Evolutionary conservation across 1,284 basidiomycete species (phyloP).

Genomic region (Ganoderma resinaceum): DNA sequence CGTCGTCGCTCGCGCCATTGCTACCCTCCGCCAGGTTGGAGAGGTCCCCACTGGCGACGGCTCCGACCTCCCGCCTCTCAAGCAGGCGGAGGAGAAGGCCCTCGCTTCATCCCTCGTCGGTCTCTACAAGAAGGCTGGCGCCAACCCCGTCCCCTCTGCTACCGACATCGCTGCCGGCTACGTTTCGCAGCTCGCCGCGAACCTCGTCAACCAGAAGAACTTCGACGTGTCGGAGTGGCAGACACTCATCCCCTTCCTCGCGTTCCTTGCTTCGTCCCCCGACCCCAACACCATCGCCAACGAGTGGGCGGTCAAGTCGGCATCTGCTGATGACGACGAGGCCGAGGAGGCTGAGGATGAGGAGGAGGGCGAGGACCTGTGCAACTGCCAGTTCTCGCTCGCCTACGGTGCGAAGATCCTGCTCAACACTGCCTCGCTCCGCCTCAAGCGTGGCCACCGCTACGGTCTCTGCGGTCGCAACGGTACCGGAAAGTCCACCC

Average conservation of each 20-base stretch:
- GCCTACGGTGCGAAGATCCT: conserved; percentile 99
- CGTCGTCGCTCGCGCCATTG: conserved; percentile 89
- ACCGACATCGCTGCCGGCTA: conserved; percentile 74
- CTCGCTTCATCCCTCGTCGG: conserved; percentile 71
- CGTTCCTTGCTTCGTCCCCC: conserved; percentile 69
- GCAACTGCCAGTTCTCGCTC: conserved; percentile 98
- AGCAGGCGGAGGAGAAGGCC: conserved; percentile 72
- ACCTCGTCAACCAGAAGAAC: conserved; percentile 90
- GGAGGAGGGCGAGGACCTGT: conserved; percentile 97
- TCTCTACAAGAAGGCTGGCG: conserved; percentile 87
- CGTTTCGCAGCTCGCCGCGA: conserved; percentile 81
- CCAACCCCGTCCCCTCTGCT: conserved; percentile 57
- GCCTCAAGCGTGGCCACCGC: conserved; percentile 98
- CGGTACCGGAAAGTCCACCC: conserved; percentile 98
- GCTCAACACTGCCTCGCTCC: conserved; percentile 94
- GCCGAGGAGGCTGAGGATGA: conserved; percentile 83
- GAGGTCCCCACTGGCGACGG: conserved; percentile 88
- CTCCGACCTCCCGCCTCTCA: conserved; percentile 87
- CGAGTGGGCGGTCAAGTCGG: conserved; percentile 91
- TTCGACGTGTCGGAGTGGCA: conserved; percentile 93
- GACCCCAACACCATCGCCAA: conserved; percentile 76
- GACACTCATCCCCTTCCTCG: conserved; percentile 79
- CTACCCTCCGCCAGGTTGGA: conserved; percentile 92
- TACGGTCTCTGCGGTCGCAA: conserved; percentile 99
- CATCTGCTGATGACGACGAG: conserved; percentile 79